Evolutionary conservation across 2,329 filamentous ascomycete genomes (phyloP), one percentile per base, ranked within the genome.

Genomic region (Colletotrichum abscissum): DNA sequence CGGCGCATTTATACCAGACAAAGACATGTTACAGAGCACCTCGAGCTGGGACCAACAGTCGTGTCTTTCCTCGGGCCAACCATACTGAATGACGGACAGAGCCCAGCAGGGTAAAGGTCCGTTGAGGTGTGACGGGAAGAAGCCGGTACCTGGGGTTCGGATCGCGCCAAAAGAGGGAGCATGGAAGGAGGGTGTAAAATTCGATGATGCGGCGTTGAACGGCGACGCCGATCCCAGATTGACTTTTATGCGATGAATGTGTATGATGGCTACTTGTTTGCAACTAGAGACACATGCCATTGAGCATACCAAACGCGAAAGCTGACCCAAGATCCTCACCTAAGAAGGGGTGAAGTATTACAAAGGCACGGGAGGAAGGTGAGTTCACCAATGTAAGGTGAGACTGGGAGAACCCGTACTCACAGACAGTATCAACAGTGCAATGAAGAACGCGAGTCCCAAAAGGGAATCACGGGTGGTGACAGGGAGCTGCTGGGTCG

Each of bases 131-230:
- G 46, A 55, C 26, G 64, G 57, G 64, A 16, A 16, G 42, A 56
- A 42, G 64, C 35, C 42, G 49, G 28, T 56, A 46, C 69, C 26
- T 35, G 57, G 49, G 26, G 57, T 63, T 68, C 28, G 28, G 57
- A 35, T 52, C 22, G 63, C 38, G 24, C 64, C 24, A 59, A 38
- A 54, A 62, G 33, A 22, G 28, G 14, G 16, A 42, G 38, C 35
- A 28, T 52, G 28, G 33, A 46, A 63, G 49, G 4, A 60, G 30
- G 46, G 49, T 49, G 67, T 33, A 63, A 24, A 62, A 9, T n/a
- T 5, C n/a, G 22, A 24, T 8, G n/a, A 35, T 33, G 57, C n/a
- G n/a, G 33, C 22, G 57, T 22, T 26, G n/a, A 24, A 16, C 30
- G 57, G 57, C 33, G 33, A 38, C 22, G 57, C 57, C 57, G 57